Base-by-base conservation (phyloP, 352 stramenopile genomes). In the Globisporangium iwayamae region DNA sequence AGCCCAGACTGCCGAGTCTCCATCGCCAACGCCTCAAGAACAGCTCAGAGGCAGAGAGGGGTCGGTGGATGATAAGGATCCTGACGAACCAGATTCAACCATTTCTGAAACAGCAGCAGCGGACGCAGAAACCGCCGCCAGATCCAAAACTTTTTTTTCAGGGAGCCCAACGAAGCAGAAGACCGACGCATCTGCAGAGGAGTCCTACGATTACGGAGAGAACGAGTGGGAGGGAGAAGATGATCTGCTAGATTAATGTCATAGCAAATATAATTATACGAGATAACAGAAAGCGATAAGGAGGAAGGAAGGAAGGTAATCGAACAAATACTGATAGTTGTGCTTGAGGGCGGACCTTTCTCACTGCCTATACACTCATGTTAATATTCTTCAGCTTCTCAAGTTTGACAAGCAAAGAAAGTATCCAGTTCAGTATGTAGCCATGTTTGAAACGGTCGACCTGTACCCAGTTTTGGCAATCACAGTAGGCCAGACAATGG, bases 221-320 rank as follows among this genome's bases (percentile, higher is more conserved):
- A 74, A 85, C 13, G 81, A 90, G 60, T 90, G 77, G 77, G 81
- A 89, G 52, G 76, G 84, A 34, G 80, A 89, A 56, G 75, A 85
- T 51, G 62, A 78, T 22, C 66, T 74, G 30, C 56, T 70, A 11
- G 66, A 76, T 3, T 71, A 22, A 77, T 25, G 28, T 38, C 56
- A 30, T 38, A 38, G 41, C 61, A 62, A 43, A 32, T 53, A 4
- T 53, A 53, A 53, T 18, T 11, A 16, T n/a, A 13, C 10, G 20
- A 9, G 20, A 53, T 34, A 20, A 53, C 7, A 5, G 32, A 36
- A 36, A 36, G 32, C 4, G 32, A 8, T 36, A 8, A 36, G 32
- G 7, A 36, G 32, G 32, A 36, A 36, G 32, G 32, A 5, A 8
- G 32, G 32, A 5, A 8, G 32, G 32, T 36, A 9, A 36, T 36